Percentiles rank a stretch among this genome's conserved stretches.
Conservation (phyloP, 1,284 basidiomycete species). For the Trametes versicolor region DNA sequence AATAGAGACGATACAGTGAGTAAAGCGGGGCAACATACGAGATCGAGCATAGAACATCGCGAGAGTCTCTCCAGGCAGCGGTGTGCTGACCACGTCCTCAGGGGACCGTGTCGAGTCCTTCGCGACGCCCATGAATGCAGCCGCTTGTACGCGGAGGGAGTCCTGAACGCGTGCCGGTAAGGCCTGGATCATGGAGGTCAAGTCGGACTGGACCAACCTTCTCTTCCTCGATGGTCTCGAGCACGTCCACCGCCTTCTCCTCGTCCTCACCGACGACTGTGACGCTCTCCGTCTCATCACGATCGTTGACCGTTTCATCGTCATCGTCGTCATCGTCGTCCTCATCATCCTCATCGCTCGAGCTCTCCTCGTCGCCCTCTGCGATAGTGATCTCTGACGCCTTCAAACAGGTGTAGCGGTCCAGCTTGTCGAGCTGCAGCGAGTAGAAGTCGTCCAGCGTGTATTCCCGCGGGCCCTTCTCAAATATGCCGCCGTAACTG, state of each 20-base stretch:
- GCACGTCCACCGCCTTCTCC: slow-evolving; percentile 28
- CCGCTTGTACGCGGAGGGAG: slow-evolving; percentile 69
- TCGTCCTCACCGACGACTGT: slow-evolving; percentile 33
- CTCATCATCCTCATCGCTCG: slow-evolving; percentile 64
- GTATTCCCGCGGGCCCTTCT: slow-evolving; percentile 83
- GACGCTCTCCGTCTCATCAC: slow-evolving; percentile 40
- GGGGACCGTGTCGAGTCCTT: slow-evolving; percentile 72
- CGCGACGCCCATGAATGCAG: slow-evolving; percentile 78
- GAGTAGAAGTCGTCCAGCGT: slow-evolving; percentile 88
- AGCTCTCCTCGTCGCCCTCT: slow-evolving; percentile 69
- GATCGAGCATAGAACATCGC: slow-evolving; percentile 88
- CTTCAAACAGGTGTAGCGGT: slow-evolving; percentile 78
- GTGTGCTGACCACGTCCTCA: slow-evolving; percentile 85
- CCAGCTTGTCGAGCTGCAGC: slow-evolving; percentile 84
- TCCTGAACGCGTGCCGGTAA: slow-evolving; percentile 45
- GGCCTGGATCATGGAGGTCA: not conserved
- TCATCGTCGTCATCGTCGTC: slow-evolving; percentile 59
- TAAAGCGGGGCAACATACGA: slow-evolving; percentile 52
- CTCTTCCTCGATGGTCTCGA: slow-evolving; percentile 35
- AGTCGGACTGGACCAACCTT: slow-evolving; percentile 27
- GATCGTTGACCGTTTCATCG: slow-evolving; percentile 41
- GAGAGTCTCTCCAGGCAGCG: slow-evolving; percentile 89
- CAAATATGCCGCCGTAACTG: slow-evolving; percentile 91
- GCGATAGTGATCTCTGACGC: slow-evolving; percentile 69
- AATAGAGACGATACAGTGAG: not conserved